phyloP scores from a whole-genome alignment of 2,329 filamentous ascomycete genomes.

The Neospermospora avenae region DNA sequence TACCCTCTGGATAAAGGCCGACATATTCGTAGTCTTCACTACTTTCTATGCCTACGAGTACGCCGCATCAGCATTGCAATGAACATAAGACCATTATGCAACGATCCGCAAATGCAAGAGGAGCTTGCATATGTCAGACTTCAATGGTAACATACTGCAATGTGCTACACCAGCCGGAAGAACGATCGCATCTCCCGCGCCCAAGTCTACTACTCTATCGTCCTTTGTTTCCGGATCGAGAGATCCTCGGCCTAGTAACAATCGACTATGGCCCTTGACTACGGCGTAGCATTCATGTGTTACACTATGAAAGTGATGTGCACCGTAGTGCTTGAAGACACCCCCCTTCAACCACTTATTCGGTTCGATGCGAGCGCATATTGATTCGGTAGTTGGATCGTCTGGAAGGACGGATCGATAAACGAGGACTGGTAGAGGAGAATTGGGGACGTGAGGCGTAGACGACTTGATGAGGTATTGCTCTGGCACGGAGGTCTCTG shows the following conservation, averaged over 20 bases:
- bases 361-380: slow-evolving; percentile 27
- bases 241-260: slow-evolving; percentile 35
- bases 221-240: slow-evolving; percentile 19
- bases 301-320: slow-evolving; percentile 36
- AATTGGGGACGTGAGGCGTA: slow-evolving; percentile 36
- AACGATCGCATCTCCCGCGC: slow-evolving; percentile 37
- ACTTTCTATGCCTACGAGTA: slow-evolving; percentile 20
- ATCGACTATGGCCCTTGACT: slow-evolving; percentile 30
- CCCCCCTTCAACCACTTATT: slow-evolving; percentile 36
- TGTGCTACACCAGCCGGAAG: slow-evolving; percentile 38
- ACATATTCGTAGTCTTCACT: slow-evolving; percentile 36
- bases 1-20: slow-evolving; percentile 36
- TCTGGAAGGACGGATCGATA: slow-evolving; percentile 36
- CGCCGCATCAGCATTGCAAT: slow-evolving; percentile 5
- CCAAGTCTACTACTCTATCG: slow-evolving; percentile 20
- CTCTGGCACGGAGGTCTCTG: slow-evolving; percentile 13
- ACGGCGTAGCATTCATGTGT: slow-evolving; percentile 39
- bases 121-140: neutral
- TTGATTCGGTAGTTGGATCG: slow-evolving; percentile 27
- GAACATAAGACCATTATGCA: neutral
- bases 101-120: neutral
- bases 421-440: slow-evolving; percentile 35
- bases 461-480: slow-evolving; percentile 19
- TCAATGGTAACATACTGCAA: slow-evolving; percentile 19
- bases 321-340: slow-evolving; percentile 24